A percentile compares a stretch with the other conserved stretches of the same genome.
Conservation (phyloP, 768 basidiomycete species). For the Leccinum truebloodii region DNA sequence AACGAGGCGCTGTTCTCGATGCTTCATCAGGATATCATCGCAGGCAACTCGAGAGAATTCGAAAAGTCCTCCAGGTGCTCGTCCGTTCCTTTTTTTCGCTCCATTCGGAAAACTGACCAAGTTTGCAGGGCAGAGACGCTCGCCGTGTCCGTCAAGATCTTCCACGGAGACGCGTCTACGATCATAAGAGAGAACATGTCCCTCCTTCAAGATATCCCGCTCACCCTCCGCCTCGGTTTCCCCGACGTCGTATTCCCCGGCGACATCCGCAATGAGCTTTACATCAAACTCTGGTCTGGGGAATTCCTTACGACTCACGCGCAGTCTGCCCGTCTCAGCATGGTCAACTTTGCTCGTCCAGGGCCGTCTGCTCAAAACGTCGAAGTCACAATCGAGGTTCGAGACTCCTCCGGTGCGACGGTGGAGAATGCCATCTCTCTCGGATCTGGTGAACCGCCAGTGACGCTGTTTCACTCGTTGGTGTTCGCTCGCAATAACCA, state of each 20-base stretch:
- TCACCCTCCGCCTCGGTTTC: slow-evolving; percentile 87
- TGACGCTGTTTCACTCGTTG: slow-evolving; percentile 85
- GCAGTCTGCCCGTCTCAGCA: slow-evolving; percentile 54
- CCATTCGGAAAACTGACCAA: slow-evolving; percentile 3
- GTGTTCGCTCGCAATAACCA: slow-evolving; percentile 86
- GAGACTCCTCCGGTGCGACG: slow-evolving; percentile 64
- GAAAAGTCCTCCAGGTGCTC: slow-evolving; percentile 79
- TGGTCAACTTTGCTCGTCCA: slow-evolving; percentile 61
- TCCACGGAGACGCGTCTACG: slow-evolving; percentile 76
- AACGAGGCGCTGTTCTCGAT: slow-evolving; percentile 89
- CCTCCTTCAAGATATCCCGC: slow-evolving; percentile 76
- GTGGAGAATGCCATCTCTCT: slow-evolving; percentile 75
- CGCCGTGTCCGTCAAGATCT: slow-evolving; percentile 81
- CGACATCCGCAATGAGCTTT: slow-evolving; percentile 90
- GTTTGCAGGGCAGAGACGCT: slow-evolving; percentile 76
- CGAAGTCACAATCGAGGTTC: slow-evolving; percentile 90
- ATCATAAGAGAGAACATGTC: slow-evolving; percentile 85
- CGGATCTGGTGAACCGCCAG: slow-evolving; percentile 81
- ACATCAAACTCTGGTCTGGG: slow-evolving; percentile 95
- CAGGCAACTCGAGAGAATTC: slow-evolving; percentile 72
- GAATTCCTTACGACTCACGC: slow-evolving; percentile 68
- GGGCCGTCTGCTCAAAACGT: slow-evolving; percentile 56
- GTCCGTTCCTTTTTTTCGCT: background rate
- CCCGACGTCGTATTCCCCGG: slow-evolving; percentile 96
- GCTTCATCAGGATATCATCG: slow-evolving; percentile 94